Base-by-base conservation (phyloP, 306 rosid genomes). In the Cucumis cinereus region DNA sequence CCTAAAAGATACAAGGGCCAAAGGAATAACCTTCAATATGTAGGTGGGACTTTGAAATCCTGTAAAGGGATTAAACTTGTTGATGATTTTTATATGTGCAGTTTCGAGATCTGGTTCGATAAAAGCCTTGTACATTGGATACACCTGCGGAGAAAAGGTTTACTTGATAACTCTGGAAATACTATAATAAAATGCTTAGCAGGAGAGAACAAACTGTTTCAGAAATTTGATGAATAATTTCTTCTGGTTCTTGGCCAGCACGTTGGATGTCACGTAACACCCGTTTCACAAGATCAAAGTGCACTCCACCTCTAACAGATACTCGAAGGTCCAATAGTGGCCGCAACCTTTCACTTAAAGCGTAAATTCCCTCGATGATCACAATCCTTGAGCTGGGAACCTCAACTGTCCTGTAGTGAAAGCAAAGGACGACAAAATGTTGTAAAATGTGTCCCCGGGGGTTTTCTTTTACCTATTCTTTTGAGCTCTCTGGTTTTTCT, bases 91-190 rank as follows among this genome's bases (percentile, higher is more conserved):
- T 81, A 95, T 90, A 75, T 95, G 98, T 23, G 99, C 99, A 52
- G 97, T 92, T 80, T 83, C 88, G 75, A 95, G 99, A 88, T 95
- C 99, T 66, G 99, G 99, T 86, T 95, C 99, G 10, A 95, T 95
- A 77, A 85, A 95, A 78, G 99, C 99, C 82, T 95, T 95, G 89
- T 95, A 95, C 99, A 95, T 95, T 71, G 99, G 99, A 85, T 92
- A 92, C 66, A 95, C 99, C 99, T 95, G 92, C 72, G 35, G 36
- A 78, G 45, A 36, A 71, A 50, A 26, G 7, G 23, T 72, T 52
- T 49, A 72, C 61, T 17, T 2, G 30, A 72, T 9, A 30, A 52
- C 61, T 72, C 43, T 72, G 61, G 47, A 49, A 38, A 50, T 33
- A n/a, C 16, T 6, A 52, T 54, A 81, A 80, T 19, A 68, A 35